Evolutionary conservation across 139 green algal genomes (phyloP), one percentile per base, ranked within the genome.

Genomic region (Desmodesmus armatus): DNA sequence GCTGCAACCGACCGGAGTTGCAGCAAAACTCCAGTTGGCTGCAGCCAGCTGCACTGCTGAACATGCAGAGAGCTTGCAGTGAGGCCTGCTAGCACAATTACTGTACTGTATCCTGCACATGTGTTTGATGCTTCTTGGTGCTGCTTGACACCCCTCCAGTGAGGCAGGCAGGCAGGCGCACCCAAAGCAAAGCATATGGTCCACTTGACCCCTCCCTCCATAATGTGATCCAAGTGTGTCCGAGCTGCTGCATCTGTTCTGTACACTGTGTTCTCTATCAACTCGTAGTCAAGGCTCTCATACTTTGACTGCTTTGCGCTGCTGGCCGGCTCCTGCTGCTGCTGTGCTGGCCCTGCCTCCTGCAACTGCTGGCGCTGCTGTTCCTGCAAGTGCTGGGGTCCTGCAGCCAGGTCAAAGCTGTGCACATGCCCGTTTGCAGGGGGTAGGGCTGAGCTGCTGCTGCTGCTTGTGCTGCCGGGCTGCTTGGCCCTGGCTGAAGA

Each of bases 211-310:
- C 78, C 69, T 21, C 55, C 82, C 69, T 87, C 87, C n/a, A 63
- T n/a, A 21, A 94, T 70, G 37, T 40, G 72, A 51, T 92, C 90
- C 21, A 89, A 4, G 17, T 88, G 82, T 23, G 81, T 88, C 17
- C 66, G 86, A n/a, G 81, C 53, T 3, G 88, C 90, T 55, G 89
- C 70, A 21, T 94, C 88, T 0, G 87, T 78, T 4, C 91, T 80
- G 44, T 85, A 91, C 51, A 94, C 91, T 27, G 85, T 89, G 51
- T 94, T 92, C 80, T 95, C 91, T 11, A 89, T 77, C 21, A 92
- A 76, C 55, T 95, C 92, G 43, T 92, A 94, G 35, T 95, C 88
- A 51, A 95, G 67, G 51, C 66, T 88, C 74, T 95, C 90, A 71
- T 87, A 92, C 27, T 63, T 73, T 43, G 74, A 35, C 29, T 44